Conservation (phyloP, 169 alveolate species). For the Eimeria zaria region DNA sequence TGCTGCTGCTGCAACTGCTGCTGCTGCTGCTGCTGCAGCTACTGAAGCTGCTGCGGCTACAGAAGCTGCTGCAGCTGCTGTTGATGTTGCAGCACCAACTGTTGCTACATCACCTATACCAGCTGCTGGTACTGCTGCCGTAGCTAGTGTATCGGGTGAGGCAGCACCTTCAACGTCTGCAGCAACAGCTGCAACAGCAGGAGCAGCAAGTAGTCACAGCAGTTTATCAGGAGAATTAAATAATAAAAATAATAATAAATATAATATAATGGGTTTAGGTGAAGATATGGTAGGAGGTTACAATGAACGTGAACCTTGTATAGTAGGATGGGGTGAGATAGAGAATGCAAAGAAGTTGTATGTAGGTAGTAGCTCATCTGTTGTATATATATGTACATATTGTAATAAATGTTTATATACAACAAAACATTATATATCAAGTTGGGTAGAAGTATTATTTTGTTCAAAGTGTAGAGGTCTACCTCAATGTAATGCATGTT, state of each 20-base stretch:
- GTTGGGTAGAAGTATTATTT: constrained; percentile 15
- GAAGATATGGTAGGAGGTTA: neutral
- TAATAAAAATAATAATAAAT: too few relatives aligned
- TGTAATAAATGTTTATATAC: neutral
- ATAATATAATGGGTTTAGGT: too few relatives aligned
- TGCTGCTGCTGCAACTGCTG: constrained; percentile 4
- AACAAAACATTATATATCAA: neutral
- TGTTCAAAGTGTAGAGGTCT: neutral
- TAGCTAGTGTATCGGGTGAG: too few relatives aligned
- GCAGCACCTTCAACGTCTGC: too few relatives aligned
- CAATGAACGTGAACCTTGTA: neutral
- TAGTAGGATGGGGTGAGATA: constrained; percentile 24
- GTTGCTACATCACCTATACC: too few relatives aligned
- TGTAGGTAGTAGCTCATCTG: neutral
- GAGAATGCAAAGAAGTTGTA: constrained; percentile 22
- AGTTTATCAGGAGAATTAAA: too few relatives aligned
- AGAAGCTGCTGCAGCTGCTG: too few relatives aligned
- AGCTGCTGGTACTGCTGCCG: too few relatives aligned
- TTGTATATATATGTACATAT: constrained; percentile 23
- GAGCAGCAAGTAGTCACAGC: neutral
- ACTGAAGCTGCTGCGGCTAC: too few relatives aligned
- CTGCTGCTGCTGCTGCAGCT: too few relatives aligned
- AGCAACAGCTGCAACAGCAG: neutral
- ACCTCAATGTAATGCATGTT: constrained; percentile 39
- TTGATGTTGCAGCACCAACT: too few relatives aligned